These are phyloP conservation scores for Candida buenavistaensis DNA, from an alignment of 1,139 yeast genomes.

Conservation along the genomic window DNA sequence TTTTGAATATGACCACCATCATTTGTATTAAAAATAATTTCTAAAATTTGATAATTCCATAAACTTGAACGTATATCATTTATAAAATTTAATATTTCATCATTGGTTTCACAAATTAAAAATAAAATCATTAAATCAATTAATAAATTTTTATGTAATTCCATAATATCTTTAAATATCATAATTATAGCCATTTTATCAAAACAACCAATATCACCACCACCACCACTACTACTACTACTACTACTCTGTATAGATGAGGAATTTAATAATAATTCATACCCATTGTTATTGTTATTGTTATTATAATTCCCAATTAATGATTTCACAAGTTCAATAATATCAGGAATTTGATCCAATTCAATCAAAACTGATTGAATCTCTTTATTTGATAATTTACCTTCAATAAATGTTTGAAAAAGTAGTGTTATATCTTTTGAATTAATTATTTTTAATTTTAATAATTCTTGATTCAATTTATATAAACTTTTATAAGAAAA, in stretches of 20 bases:
- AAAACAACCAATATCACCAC: too few relatives aligned
- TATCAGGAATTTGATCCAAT: slow-evolving; percentile 25
- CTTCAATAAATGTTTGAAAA: slow-evolving; percentile 22
- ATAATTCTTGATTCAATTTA: slow-evolving; percentile 21
- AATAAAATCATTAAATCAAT: slow-evolving; percentile 27
- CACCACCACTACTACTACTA: too few relatives aligned
- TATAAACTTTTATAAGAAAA: slow-evolving; percentile 31
- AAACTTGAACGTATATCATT: slow-evolving; percentile 28
- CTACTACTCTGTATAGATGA: too few relatives aligned
- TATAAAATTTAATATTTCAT: slow-evolving; percentile 26
- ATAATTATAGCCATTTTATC: slow-evolving; percentile 23
- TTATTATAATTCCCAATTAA: slow-evolving; percentile 24
- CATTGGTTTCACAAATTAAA: slow-evolving; percentile 33
- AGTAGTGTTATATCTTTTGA: slow-evolving; percentile 18
- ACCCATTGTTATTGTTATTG: too few relatives aligned
- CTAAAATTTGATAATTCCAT: slow-evolving; percentile 22
- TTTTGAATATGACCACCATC: slow-evolving; percentile 21
- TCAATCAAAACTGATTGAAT: slow-evolving; percentile 21
- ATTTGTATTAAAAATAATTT: slow-evolving; percentile 29
- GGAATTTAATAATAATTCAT: slow-evolving; percentile 12
- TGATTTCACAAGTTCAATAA: slow-evolving; percentile 24
- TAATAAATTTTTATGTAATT: slow-evolving; percentile 26
- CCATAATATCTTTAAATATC: slow-evolving; percentile 28
- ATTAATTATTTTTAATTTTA: slow-evolving; percentile 6
- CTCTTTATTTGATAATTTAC: slow-evolving; percentile 26